Evolutionary conservation across 257 asterid species (phyloP).

Genomic region (Forsythia suspensa): DNA sequence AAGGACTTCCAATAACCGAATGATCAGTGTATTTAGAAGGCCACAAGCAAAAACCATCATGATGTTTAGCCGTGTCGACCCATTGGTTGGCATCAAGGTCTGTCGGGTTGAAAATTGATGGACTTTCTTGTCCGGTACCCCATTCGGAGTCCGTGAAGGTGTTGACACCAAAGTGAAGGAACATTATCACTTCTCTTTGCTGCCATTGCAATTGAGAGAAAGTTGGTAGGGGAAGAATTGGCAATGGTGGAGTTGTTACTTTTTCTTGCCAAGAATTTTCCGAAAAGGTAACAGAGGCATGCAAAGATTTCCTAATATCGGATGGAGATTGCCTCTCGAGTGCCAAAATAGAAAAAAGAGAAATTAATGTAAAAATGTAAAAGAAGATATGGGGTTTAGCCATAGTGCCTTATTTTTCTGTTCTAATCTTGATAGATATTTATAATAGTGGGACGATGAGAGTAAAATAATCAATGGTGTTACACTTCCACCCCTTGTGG

Average conservation of each 20-base stretch:
- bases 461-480: not conserved
- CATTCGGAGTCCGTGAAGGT: constrained; percentile 86
- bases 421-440: constrained; percentile 3
- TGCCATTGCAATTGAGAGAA: constrained; percentile 92
- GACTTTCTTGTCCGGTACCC: constrained; percentile 84
- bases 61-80: constrained; percentile 88
- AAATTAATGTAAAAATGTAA: constrained; percentile 23
- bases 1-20: constrained; percentile 75
- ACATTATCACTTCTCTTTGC: constrained; percentile 84
- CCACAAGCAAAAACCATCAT: constrained; percentile 97
- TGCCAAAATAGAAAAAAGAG: constrained; percentile 7
- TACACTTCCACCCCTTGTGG: too few relatives aligned
- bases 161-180: constrained; percentile 86
- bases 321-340: not conserved
- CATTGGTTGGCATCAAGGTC: constrained; percentile 67
- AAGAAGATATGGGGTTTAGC: constrained; percentile 6
- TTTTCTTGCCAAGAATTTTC: not conserved
- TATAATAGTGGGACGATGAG: not conserved
- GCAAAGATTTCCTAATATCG: constrained; percentile 8
- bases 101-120: constrained; percentile 63
- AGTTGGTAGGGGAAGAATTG: constrained; percentile 77
- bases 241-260: constrained; percentile 74
- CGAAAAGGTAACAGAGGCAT: not conserved
- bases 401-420: constrained; percentile 5
- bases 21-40: constrained; percentile 85